phyloP scores from a whole-genome alignment of 441 rosid genomes.

The Brassica balearica region DNA sequence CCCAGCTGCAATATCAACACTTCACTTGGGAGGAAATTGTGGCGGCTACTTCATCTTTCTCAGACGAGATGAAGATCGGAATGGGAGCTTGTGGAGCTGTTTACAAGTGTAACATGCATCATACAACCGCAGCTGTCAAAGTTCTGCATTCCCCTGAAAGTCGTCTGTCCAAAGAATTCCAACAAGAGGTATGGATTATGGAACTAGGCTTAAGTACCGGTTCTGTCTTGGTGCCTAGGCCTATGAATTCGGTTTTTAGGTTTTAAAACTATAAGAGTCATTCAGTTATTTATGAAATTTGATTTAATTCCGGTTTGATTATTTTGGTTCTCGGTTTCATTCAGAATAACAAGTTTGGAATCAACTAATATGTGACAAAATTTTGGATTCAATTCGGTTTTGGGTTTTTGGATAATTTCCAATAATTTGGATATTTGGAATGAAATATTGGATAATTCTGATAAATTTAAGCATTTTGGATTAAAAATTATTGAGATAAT shows the following conservation, averaged over 20 bases:
- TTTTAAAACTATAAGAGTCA: background rate
- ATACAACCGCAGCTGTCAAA: conserved; percentile 49
- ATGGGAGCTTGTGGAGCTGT: conserved; percentile 45
- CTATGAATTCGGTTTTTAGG: background rate
- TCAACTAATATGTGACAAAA: background rate
- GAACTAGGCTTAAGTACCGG: conserved; percentile 18
- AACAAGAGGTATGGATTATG: conserved; percentile 83
- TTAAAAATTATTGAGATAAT: background rate
- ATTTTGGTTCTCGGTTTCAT: background rate
- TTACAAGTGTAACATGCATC: conserved; percentile 46
- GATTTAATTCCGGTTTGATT: background rate
- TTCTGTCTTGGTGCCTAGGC: background rate
- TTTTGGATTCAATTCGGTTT: background rate
- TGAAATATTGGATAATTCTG: background rate
- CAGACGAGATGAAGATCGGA: conserved; percentile 43
- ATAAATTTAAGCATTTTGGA: background rate
- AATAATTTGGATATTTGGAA: background rate
- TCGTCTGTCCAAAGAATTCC: conserved; percentile 60
- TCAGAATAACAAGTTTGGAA: background rate
- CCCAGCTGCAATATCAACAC: conserved; percentile 41
- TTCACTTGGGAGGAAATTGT: conserved; percentile 47
- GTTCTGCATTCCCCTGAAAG: conserved; percentile 41
- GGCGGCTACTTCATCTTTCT: conserved; percentile 46
- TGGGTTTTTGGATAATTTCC: background rate
- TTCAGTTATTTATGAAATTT: background rate